Evolutionary conservation across 768 basidiomycete genomes (phyloP).

Genomic region (Amylocystis lapponica): DNA sequence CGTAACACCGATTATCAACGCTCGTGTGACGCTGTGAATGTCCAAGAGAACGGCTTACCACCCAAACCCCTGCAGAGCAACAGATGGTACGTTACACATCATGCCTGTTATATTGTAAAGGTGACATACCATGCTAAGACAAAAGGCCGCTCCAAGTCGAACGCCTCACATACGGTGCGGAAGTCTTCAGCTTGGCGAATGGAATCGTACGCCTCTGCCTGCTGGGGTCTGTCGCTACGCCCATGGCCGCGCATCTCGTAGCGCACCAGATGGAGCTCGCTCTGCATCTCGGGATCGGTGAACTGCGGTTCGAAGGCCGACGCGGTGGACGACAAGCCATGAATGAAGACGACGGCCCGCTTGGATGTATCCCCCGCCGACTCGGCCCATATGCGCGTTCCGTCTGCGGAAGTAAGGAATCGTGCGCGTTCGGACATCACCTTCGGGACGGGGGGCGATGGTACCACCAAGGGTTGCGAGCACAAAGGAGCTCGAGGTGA

Average conservation of each 20-base stretch:
- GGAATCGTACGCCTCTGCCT: conserved; percentile 16
- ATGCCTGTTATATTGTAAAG: background rate
- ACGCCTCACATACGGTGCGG: conserved; percentile 21
- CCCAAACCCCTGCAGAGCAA: conserved; percentile 22
- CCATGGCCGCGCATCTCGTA: conserved; percentile 30
- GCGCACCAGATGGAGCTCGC: conserved; percentile 25
- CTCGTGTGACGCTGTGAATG: background rate
- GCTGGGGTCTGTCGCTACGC: conserved; percentile 20
- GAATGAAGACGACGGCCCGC: conserved; percentile 36
- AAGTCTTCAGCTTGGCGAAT: conserved; percentile 25
- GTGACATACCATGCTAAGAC: conserved; percentile 18
- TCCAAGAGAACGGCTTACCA: conserved; percentile 6
- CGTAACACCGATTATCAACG: background rate
- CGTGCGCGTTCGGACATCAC: background rate
- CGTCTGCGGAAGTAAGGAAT: conserved; percentile 31
- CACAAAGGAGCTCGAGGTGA: too few species aligned
- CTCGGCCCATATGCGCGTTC: conserved; percentile 35
- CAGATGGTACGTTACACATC: background rate
- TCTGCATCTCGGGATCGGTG: conserved; percentile 23
- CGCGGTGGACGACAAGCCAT: conserved; percentile 33
- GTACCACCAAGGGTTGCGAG: too few species aligned
- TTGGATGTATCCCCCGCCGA: conserved; percentile 33
- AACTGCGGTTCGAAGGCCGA: conserved; percentile 35
- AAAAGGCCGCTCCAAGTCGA: conserved; percentile 16
- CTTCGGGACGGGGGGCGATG: background rate